Conservation (phyloP, 1,284 basidiomycete species). For the Spongispora temasekensis region DNA sequence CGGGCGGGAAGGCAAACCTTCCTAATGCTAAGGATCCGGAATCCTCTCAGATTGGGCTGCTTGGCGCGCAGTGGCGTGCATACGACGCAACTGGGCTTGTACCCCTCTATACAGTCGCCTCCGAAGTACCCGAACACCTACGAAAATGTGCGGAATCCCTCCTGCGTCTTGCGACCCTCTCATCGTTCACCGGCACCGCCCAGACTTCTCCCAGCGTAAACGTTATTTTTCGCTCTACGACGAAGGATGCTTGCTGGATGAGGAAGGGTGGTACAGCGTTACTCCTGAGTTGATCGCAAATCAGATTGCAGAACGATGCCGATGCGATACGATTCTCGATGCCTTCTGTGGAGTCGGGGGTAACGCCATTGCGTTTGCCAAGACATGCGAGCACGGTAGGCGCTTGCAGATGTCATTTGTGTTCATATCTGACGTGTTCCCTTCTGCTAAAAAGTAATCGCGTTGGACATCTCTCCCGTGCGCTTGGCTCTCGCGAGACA, state of each 20-base stretch:
- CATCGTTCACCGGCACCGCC: conserved; percentile 3
- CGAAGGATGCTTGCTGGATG: conserved; percentile 75
- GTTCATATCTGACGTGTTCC: conserved; percentile 3
- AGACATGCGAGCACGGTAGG: conserved; percentile 86
- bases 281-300: conserved; percentile 92
- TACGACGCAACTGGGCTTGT: conserved; percentile 75
- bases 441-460: conserved; percentile 65
- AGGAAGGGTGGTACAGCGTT: conserved; percentile 96
- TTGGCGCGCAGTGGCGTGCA: conserved; percentile 1
- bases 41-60: background rate
- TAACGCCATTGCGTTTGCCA: conserved; percentile 96
- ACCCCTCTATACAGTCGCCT: conserved; percentile 60
- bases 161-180: background rate
- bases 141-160: conserved; percentile 70
- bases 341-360: conserved; percentile 98
- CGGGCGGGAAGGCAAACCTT: background rate
- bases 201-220: conserved; percentile 85
- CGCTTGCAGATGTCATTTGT: conserved; percentile 4
- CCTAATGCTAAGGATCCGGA: background rate
- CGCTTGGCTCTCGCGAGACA: conserved; percentile 87
- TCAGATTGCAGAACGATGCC: conserved; percentile 91
- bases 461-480: conserved; percentile 84
- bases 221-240: conserved; percentile 83
- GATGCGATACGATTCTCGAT: conserved; percentile 83
- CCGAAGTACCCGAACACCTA: conserved; percentile 74